These are phyloP conservation scores for Sarocladiaceae sp. DNA, from an alignment of 2,329 filamentous ascomycete genomes.

Conservation along the genomic window DNA sequence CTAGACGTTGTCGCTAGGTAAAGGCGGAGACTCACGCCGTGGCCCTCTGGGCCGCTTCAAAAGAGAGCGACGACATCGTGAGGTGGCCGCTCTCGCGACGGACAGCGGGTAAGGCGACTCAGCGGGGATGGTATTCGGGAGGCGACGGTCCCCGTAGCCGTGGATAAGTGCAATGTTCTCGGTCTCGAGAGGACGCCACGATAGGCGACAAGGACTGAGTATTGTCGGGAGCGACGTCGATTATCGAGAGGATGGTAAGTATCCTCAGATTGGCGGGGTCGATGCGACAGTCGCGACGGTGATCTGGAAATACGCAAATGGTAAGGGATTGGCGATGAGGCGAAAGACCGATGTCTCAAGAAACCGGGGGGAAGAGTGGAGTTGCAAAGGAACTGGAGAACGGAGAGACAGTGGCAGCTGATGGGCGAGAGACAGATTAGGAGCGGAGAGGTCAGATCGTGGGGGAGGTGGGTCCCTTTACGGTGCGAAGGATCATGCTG, in stretches of 20 bases:
- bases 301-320: not conserved
- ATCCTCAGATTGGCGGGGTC: not conserved
- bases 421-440: not conserved
- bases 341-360: not conserved
- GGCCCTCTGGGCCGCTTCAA: slow-evolving; percentile 6
- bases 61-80: slow-evolving; percentile 1
- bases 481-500: not conserved
- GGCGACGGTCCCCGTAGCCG: slow-evolving; percentile 7
- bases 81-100: slow-evolving; percentile 5
- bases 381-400: not conserved
- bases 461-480: not conserved
- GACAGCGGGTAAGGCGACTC: not conserved
- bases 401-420: not conserved
- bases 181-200: not conserved
- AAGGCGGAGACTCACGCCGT: not conserved
- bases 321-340: not conserved
- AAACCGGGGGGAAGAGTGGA: not conserved
- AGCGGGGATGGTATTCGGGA: not conserved
- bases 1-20: not conserved
- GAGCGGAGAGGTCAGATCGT: not conserved
- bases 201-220: not conserved
- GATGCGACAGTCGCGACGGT: not conserved
- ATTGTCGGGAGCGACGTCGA: not conserved
- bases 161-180: not conserved
- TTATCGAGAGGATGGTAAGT: not conserved